These are phyloP conservation scores for Hirsutella rhossiliensis DNA, from an alignment of 2,329 filamentous ascomycete species.

Conservation along the genomic window DNA sequence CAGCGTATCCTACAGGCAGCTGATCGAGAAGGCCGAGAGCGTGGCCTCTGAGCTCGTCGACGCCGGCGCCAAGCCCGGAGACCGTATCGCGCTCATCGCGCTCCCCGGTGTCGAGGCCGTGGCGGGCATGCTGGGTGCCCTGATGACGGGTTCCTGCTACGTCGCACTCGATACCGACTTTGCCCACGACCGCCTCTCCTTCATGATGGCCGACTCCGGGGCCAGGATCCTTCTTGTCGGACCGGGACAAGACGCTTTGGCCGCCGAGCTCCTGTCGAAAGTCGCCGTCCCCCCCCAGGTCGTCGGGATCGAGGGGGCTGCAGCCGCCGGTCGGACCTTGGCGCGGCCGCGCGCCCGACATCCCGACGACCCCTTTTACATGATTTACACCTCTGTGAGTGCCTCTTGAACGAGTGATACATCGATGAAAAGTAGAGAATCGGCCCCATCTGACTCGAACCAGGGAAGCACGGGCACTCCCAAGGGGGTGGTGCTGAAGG, in stretches of 20 bases:
- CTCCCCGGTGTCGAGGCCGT: conserved; percentile 12
- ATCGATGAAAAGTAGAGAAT: background rate
- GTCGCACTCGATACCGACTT: conserved; percentile 14
- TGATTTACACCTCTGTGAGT: conserved; percentile 14
- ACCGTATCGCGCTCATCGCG: conserved; percentile 9
- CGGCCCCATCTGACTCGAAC: background rate
- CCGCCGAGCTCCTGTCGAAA: conserved; percentile 7
- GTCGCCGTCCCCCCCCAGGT: conserved; percentile 5
- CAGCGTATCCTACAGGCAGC: conserved; percentile 11
- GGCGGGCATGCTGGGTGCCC: conserved; percentile 9
- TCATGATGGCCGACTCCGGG: conserved; percentile 12
- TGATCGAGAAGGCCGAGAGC: conserved; percentile 10
- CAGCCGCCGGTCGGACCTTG: conserved; percentile 5
- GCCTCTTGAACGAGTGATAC: background rate
- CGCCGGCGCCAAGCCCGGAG: conserved; percentile 8
- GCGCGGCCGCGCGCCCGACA: conserved; percentile 5
- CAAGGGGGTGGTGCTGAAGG: conserved; percentile 12
- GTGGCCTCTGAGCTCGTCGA: conserved; percentile 10
- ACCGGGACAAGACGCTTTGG: conserved; percentile 8
- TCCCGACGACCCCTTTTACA: conserved; percentile 11
- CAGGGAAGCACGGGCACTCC: conserved; percentile 13
- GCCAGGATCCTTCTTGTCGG: conserved; percentile 9
- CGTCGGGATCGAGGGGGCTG: conserved; percentile 9
- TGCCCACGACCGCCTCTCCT: conserved; percentile 11
- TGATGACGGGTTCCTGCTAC: conserved; percentile 12